These are phyloP conservation scores for Dactylellina sp. DNA, from an alignment of 2,329 filamentous ascomycete species.

Conservation along the genomic window DNA sequence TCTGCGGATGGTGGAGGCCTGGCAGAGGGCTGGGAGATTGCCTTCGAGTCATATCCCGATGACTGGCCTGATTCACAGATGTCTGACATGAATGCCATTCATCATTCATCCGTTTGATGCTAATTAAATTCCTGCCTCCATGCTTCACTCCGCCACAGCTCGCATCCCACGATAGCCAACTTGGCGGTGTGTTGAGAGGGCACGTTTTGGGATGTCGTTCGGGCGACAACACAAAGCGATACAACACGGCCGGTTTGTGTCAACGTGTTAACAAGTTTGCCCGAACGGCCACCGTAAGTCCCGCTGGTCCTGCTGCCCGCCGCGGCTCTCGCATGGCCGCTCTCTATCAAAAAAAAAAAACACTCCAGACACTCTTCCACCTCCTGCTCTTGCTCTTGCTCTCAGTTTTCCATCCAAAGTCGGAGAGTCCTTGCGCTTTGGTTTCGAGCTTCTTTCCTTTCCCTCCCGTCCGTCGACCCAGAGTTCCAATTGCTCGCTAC, in stretches of 20 bases:
- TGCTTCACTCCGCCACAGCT: too few relatives aligned
- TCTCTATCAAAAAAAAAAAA: slow-evolving; percentile 18
- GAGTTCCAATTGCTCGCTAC: background rate
- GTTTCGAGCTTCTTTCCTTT: slow-evolving; percentile 1
- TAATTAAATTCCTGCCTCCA: too few relatives aligned
- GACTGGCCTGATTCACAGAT: slow-evolving; percentile 54
- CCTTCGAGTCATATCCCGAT: slow-evolving; percentile 40
- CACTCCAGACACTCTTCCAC: background rate
- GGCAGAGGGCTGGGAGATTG: slow-evolving; percentile 1
- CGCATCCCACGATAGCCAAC: too few relatives aligned
- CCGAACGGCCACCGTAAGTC: background rate
- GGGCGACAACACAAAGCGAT: background rate
- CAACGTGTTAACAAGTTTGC: slow-evolving; percentile 54
- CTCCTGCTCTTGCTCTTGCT: background rate
- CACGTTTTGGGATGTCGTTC: background rate
- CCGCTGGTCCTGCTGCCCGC: background rate
- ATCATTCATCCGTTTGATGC: background rate
- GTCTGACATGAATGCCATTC: background rate
- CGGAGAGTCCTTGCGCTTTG: slow-evolving; percentile 26
- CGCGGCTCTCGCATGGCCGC: background rate
- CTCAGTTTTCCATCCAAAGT: background rate
- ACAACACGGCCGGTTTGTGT: slow-evolving; percentile 29
- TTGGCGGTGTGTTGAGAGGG: background rate
- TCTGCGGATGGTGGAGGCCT: slow-evolving; percentile 25
- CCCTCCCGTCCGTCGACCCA: background rate